Base-by-base conservation (phyloP, 805 yeast species). In the Lipomyces sp. region DNA sequence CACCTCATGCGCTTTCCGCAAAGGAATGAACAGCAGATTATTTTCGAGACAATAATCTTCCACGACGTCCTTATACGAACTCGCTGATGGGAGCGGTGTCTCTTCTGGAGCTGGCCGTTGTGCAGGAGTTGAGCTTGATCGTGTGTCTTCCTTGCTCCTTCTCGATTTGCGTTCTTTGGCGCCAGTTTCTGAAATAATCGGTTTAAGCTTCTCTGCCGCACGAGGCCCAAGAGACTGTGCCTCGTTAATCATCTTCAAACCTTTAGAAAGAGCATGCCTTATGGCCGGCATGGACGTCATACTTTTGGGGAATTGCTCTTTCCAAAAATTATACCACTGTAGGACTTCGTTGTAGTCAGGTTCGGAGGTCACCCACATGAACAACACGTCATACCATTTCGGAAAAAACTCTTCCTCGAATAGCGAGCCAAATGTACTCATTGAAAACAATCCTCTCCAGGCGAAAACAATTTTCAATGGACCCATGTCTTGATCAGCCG, bases 51-150 rank as follows among this genome's bases (percentile, higher is more conserved):
- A 87, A 60, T 71, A 78, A 2, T 78, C 78, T 46, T 76, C 79
- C 2, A 86, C 78, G 18, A 87, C 82, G 46, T 85, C 87, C 55
- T 74, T 81, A 62, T 82, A 82, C 0, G 85, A 71, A 3, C 49
- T 45, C 23, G 34, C 49, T 82, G 80, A 3, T n/a, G n/a, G n/a
- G 76, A 68, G 3, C 41, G 29, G 39, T 18, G 36, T 10, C 21
- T 24, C 36, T 13, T 29, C 39, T 18, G 34, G 21, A 5, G n/a
- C 38, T 2, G 52, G 21, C n/a, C 29, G 28, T 24, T 29, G 59
- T 61, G 43, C 61, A 66, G 45, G 52, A 33, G 19, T 13, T 24
- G n/a, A 22, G 29, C 37, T 2, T 34, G 39, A 2, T 37, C 40
- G 11, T 29, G 24, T 24, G 21, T 21, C 45, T 39, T 46, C 7